These are phyloP conservation scores for Elaphomyces granulatus DNA, from an alignment of 495 filamentous ascomycete species.

Conservation along the genomic window DNA sequence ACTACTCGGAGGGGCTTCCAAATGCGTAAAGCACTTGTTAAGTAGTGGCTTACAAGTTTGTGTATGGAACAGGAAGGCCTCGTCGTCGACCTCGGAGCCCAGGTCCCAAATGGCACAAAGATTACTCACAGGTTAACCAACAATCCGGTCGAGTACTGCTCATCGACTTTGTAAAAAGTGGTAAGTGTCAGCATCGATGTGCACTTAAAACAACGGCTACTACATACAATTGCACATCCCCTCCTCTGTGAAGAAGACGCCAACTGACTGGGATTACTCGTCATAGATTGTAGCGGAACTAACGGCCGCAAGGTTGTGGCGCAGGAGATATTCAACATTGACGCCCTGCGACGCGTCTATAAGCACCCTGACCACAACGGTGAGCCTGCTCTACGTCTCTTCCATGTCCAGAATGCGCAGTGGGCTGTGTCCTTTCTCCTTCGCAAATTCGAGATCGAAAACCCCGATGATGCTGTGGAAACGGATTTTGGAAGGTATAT, in stretches of 20 bases:
- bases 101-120: slow-evolving; percentile 26
- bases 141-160: slow-evolving; percentile 21
- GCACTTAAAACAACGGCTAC: too few relatives aligned
- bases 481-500: slow-evolving; percentile 37
- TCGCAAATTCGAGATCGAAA: slow-evolving; percentile 39
- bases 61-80: not conserved
- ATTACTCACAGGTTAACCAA: slow-evolving; percentile 17
- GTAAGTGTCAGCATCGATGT: slow-evolving; percentile 5
- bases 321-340: slow-evolving; percentile 31
- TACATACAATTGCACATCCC: too few relatives aligned
- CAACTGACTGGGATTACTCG: slow-evolving; percentile 1
- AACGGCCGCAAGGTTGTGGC: slow-evolving; percentile 31
- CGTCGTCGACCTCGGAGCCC: slow-evolving; percentile 14
- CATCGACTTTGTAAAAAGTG: slow-evolving; percentile 24
- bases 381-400: slow-evolving; percentile 31
- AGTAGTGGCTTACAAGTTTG: too few relatives aligned
- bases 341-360: slow-evolving; percentile 29
- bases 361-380: slow-evolving; percentile 12
- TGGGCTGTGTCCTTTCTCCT: slow-evolving; percentile 37
- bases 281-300: slow-evolving; percentile 5
- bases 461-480: slow-evolving; percentile 28
- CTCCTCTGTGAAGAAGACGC: not conserved
- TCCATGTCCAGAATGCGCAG: slow-evolving; percentile 40
- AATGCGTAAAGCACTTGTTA: too few relatives aligned
- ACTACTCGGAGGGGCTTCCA: too few relatives aligned